Conservation (phyloP, 345 rosid genomes). For the Boechera divaricarpa region DNA sequence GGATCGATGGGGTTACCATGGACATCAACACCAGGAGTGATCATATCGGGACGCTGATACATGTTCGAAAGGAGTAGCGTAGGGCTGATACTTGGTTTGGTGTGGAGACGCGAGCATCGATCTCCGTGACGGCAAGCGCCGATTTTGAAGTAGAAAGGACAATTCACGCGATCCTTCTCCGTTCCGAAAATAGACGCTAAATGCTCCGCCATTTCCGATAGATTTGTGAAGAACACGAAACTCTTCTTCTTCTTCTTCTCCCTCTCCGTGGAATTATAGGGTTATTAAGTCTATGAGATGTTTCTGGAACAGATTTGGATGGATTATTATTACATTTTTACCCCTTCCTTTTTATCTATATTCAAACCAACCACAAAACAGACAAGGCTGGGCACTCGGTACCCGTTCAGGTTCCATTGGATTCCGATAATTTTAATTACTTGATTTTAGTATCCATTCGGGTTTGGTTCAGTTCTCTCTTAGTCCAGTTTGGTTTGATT, state of each 20-base stretch:
- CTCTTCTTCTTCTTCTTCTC: background rate
- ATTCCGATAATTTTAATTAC: too few species aligned
- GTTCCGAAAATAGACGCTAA: slow-evolving; percentile 76
- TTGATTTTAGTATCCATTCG: too few species aligned
- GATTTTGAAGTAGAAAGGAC: slow-evolving; percentile 87
- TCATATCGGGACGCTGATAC: slow-evolving; percentile 83
- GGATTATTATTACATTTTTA: background rate
- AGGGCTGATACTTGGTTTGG: slow-evolving; percentile 75
- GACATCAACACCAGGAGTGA: slow-evolving; percentile 57
- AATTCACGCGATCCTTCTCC: slow-evolving; percentile 84
- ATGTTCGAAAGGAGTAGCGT: slow-evolving; percentile 77
- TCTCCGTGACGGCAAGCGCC: slow-evolving; percentile 83
- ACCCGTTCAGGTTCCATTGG: too few species aligned
- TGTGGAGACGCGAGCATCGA: slow-evolving; percentile 81
- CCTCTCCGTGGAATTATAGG: background rate
- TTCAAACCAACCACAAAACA: background rate
- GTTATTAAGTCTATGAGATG: background rate
- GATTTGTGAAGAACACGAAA: background rate
- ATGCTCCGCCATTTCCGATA: slow-evolving; percentile 13
- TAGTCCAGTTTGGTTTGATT: too few species aligned
- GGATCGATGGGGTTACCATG: slow-evolving; percentile 57
- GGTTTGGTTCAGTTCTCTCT: too few species aligned
- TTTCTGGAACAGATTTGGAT: background rate
- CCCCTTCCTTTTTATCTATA: background rate
- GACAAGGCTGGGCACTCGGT: too few species aligned